These are phyloP conservation scores for barley (Hordeum vulgare) DNA, from an alignment of 176 grass and related monocot genomes.

Conservation along the genomic window DNA sequence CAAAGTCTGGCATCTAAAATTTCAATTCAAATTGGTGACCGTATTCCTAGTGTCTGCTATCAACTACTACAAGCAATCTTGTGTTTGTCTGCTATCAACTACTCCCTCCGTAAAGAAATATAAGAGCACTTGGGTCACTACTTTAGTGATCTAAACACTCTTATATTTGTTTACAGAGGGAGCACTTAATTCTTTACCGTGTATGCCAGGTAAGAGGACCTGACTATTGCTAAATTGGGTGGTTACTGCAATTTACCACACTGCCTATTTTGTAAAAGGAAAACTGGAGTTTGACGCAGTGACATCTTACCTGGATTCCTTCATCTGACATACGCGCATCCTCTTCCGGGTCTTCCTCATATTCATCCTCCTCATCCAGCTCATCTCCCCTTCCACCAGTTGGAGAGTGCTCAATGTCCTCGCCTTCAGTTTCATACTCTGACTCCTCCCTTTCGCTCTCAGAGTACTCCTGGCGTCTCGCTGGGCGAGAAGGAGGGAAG, in stretches of 20 bases:
- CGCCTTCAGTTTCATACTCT: constrained; percentile 93
- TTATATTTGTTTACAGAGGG: too few species aligned
- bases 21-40: not conserved
- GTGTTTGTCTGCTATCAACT: not conserved
- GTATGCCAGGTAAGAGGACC: not conserved
- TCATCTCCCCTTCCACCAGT: constrained; percentile 66
- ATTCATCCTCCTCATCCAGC: constrained; percentile 79
- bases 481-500: constrained; percentile 40
- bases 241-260: not conserved
- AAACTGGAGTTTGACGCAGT: not conserved
- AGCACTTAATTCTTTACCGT: not conserved
- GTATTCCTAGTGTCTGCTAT: not conserved
- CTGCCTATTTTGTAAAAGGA: not conserved
- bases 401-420: constrained; percentile 68
- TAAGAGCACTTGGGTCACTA: too few species aligned
- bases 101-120: not conserved
- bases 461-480: constrained; percentile 54
- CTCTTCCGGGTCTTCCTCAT: constrained; percentile 70
- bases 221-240: not conserved
- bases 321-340: constrained; percentile 64
- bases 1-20: not conserved
- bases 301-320: constrained; percentile 52
- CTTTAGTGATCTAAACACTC: too few species aligned
- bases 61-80: not conserved
- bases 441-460: constrained; percentile 78